Conservation (phyloP, 352 stramenopile species). For the Globisporangium emineosum region DNA sequence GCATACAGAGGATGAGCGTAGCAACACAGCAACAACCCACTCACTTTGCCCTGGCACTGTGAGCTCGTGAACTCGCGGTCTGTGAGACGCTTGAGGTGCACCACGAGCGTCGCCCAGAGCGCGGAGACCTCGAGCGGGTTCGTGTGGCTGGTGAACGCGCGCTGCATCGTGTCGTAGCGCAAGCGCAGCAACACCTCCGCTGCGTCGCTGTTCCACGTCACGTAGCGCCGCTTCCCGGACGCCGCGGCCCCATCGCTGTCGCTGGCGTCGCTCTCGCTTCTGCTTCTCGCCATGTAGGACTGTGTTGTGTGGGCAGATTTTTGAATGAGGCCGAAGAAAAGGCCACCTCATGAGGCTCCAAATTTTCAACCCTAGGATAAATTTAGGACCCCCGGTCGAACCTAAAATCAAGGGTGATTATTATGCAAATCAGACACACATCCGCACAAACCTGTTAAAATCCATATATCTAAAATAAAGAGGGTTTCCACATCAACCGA, state of each 20-base stretch:
- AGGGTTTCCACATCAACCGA: too few relatives aligned
- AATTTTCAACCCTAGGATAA: too few relatives aligned
- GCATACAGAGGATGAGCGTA: too few relatives aligned
- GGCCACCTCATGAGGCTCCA: too few relatives aligned
- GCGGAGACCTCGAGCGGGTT: slow-evolving; percentile 1
- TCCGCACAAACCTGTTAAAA: too few relatives aligned
- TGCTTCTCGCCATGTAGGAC: not conserved
- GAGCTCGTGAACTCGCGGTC: not conserved
- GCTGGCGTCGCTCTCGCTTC: not conserved
- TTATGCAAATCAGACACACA: too few relatives aligned
- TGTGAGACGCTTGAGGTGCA: not conserved
- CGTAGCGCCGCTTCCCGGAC: not conserved
- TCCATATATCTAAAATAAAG: too few relatives aligned
- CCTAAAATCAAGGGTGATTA: not conserved
- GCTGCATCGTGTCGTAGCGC: not conserved
- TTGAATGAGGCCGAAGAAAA: not conserved
- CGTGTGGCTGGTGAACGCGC: not conserved
- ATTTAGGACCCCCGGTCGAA: too few relatives aligned
- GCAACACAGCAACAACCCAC: not conserved
- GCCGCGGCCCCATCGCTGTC: not conserved
- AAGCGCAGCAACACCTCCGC: not conserved
- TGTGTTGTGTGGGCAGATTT: not conserved
- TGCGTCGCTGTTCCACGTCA: not conserved
- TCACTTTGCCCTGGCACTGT: slow-evolving; percentile 1
- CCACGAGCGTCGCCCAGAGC: not conserved